These are phyloP conservation scores for Spergularia marina DNA, from an alignment of 148 eudicot species.

Conservation along the genomic window DNA sequence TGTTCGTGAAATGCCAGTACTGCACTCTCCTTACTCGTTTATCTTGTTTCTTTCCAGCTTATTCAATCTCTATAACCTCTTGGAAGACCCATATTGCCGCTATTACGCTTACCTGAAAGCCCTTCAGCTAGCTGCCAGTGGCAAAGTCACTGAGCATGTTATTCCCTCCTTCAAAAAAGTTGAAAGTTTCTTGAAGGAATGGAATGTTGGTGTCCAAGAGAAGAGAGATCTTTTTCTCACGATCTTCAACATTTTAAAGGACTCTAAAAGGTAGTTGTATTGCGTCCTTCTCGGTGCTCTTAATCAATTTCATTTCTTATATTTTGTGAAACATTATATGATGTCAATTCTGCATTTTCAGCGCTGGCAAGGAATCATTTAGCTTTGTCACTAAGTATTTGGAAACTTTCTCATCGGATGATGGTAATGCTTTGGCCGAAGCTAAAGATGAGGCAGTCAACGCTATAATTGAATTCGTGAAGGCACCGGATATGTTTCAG, in stretches of 20 bases:
- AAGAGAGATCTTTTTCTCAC: conserved; percentile 68
- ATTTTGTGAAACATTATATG: conserved; percentile 1
- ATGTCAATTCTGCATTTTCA: conserved; percentile 32
- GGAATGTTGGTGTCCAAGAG: conserved; percentile 77
- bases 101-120: conserved; percentile 88
- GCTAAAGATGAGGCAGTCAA: conserved; percentile 81
- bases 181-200: conserved; percentile 81
- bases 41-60: conserved; percentile 45
- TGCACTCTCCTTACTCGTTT: neutral
- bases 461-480: conserved; percentile 71
- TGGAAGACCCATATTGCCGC: conserved; percentile 70
- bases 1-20: conserved; percentile 1
- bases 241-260: conserved; percentile 71
- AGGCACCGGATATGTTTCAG: conserved; percentile 94
- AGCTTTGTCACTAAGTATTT: conserved; percentile 68
- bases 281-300: neutral
- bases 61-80: conserved; percentile 83
- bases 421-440: conserved; percentile 52
- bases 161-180: conserved; percentile 74
- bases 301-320: neutral
- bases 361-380: conserved; percentile 78
- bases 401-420: conserved; percentile 75
- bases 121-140: conserved; percentile 65
- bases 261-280: conserved; percentile 59
- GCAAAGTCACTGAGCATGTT: conserved; percentile 74